phyloP scores from a whole-genome alignment of 257 asterid species.

The Solanum gandarillasii region DNA sequence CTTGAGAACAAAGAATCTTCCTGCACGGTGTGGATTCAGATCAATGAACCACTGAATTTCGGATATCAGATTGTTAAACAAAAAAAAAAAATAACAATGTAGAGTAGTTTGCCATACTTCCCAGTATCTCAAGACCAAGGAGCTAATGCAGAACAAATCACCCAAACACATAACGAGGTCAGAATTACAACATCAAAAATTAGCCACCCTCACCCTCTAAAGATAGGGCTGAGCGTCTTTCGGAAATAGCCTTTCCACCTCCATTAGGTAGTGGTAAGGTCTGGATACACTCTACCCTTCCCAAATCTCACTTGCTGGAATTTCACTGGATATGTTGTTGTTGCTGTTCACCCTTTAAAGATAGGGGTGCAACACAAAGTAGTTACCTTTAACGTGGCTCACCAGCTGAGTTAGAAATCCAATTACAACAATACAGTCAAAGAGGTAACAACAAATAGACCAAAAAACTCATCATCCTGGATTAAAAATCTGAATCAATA shows the following conservation, averaged over 20 bases:
- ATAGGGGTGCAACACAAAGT: background rate
- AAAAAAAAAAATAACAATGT: background rate
- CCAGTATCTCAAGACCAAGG: background rate
- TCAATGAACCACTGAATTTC: background rate
- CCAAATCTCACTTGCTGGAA: background rate
- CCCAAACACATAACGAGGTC: background rate
- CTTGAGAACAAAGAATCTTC: background rate
- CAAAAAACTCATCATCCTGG: background rate
- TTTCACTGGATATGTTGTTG: no score
- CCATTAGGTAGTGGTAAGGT: background rate
- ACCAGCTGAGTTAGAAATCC: background rate
- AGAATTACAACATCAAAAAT: background rate
- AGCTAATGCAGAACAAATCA: background rate
- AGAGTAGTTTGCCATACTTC: background rate
- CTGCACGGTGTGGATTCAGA: background rate
- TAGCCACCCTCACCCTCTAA: background rate
- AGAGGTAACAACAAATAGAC: background rate
- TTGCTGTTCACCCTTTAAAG: background rate
- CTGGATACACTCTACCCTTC: background rate
- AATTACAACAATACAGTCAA: background rate
- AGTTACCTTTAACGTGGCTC: background rate
- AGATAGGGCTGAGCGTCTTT: background rate
- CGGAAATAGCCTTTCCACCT: background rate
- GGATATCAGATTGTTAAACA: background rate
- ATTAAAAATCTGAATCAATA: constrained; percentile 14